phyloP scores from a whole-genome alignment of 1,284 basidiomycete genomes.

The Polyporus tsugae region DNA sequence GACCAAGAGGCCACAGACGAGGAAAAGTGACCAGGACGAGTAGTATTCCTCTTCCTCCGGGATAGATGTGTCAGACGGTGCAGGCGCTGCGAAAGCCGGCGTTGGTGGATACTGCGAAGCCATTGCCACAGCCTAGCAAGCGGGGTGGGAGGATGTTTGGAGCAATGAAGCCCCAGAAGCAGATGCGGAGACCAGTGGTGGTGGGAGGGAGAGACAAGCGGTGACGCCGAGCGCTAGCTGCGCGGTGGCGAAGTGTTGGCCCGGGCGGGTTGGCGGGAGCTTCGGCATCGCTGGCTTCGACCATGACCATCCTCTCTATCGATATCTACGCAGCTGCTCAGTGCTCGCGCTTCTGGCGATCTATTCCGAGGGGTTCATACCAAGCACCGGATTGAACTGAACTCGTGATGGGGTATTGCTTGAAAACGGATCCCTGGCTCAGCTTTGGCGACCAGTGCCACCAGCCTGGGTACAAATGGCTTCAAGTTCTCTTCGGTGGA shows the following conservation, averaged over 20 bases:
- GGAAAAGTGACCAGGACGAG: constrained; percentile 93
- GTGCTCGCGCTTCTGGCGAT: not conserved
- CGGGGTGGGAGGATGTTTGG: constrained; percentile 12
- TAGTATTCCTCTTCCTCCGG: constrained; percentile 89
- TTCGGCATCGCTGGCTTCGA: not conserved
- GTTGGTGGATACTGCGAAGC: constrained; percentile 28
- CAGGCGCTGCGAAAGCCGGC: constrained; percentile 33
- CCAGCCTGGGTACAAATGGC: too few relatives aligned
- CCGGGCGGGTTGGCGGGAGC: too few relatives aligned
- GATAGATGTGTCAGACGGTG: constrained; percentile 47
- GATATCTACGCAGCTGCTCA: not conserved
- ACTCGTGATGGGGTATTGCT: too few relatives aligned
- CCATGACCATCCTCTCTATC: not conserved
- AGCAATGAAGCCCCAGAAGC: constrained; percentile 29
- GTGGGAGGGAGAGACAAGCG: constrained; percentile 21
- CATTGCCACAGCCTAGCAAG: constrained; percentile 21
- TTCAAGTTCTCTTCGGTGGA: too few relatives aligned
- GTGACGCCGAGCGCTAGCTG: constrained; percentile 25
- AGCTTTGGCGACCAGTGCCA: too few relatives aligned
- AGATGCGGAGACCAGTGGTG: constrained; percentile 15
- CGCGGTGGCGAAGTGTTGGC: constrained; percentile 13
- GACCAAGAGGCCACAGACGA: constrained; percentile 94
- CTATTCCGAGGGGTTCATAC: too few relatives aligned
- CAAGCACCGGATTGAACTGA: too few relatives aligned
- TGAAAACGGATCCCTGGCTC: too few relatives aligned